These are phyloP conservation scores for Coniella lustricola DNA, from an alignment of 2,329 filamentous ascomycete genomes.

Conservation along the genomic window DNA sequence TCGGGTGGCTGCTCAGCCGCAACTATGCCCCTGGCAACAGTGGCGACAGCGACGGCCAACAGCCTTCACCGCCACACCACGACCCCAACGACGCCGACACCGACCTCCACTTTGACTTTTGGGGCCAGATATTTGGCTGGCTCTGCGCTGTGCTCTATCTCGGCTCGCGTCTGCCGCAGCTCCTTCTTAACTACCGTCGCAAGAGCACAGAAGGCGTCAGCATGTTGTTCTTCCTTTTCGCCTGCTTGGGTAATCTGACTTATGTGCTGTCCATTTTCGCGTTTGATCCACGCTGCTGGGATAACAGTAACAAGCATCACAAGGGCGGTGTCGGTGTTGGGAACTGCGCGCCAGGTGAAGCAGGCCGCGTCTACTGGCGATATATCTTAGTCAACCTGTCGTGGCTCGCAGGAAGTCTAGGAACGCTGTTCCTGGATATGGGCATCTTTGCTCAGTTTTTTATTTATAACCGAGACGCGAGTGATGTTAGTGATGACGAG, in stretches of 20 bases:
- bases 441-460: constrained; percentile 90
- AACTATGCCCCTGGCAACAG: constrained; percentile 31
- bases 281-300: constrained; percentile 67
- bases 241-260: constrained; percentile 88
- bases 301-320: constrained; percentile 20
- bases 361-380: constrained; percentile 57
- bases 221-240: constrained; percentile 93
- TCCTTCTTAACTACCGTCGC: constrained; percentile 84
- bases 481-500: constrained; percentile 25
- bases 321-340: too few relatives aligned
- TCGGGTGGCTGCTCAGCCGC: constrained; percentile 76
- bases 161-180: constrained; percentile 79
- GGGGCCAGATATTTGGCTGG: constrained; percentile 90
- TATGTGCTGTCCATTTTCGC: constrained; percentile 90
- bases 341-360: constrained; percentile 59
- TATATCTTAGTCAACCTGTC: constrained; percentile 88
- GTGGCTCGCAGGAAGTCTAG: constrained; percentile 84
- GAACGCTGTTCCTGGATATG: constrained; percentile 78
- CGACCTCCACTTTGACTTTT: constrained; percentile 59
- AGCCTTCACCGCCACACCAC: constrained; percentile 26
- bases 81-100: constrained; percentile 39
- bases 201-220: constrained; percentile 92
- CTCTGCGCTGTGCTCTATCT: constrained; percentile 86
- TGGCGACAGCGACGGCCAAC: neutral
- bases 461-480: constrained; percentile 52